These are phyloP conservation scores for Eucalyptus decipiens DNA, from an alignment of 345 rosid species.

Conservation along the genomic window DNA sequence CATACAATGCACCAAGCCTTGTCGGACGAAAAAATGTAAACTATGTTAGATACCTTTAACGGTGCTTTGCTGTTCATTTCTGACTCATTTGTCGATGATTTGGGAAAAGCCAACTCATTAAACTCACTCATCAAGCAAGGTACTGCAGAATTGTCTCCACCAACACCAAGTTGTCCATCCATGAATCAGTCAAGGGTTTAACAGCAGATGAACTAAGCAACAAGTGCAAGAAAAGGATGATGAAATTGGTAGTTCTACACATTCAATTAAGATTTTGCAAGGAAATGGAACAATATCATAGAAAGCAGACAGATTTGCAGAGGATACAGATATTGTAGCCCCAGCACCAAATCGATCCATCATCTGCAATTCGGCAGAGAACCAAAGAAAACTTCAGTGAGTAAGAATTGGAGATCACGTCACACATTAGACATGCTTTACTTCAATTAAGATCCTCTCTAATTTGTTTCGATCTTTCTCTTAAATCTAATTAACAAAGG, in stretches of 20 bases:
- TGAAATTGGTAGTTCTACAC: background rate
- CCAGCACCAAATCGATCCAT: constrained; percentile 94
- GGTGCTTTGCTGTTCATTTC: constrained; percentile 12
- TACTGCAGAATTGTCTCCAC: constrained; percentile 35
- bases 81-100: constrained; percentile 13
- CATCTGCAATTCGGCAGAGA: constrained; percentile 43
- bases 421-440: background rate
- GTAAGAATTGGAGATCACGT: background rate
- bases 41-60: constrained; percentile 25
- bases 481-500: background rate
- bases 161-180: constrained; percentile 86
- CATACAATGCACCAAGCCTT: background rate
- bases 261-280: background rate
- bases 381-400: background rate
- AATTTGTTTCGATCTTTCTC: background rate
- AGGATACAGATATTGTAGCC: constrained; percentile 95
- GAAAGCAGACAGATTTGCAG: background rate
- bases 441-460: background rate
- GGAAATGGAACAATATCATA: background rate
- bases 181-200: constrained; percentile 44
- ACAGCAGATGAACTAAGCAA: background rate
- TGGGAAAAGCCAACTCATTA: constrained; percentile 13
- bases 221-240: background rate
- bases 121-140: constrained; percentile 46
- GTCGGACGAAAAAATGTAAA: background rate